Evolutionary conservation across 176 grass and related monocot species (phyloP).

Genomic region (Rhynchospora pubera): DNA sequence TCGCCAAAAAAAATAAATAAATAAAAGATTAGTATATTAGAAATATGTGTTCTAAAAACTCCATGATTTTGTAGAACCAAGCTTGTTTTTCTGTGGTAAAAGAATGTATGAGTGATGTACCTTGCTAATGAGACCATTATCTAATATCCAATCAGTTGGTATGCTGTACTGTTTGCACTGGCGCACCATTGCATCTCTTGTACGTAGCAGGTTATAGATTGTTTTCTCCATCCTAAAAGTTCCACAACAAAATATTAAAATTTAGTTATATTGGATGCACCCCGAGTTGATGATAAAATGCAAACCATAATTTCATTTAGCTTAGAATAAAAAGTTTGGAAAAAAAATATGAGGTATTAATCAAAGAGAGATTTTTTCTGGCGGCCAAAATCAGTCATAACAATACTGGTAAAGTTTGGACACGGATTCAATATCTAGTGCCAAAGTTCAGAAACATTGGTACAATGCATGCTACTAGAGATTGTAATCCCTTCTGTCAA

Average conservation of each 20-base stretch:
- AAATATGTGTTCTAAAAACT: not conserved
- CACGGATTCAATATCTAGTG: not conserved
- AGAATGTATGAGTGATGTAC: conserved; percentile 31
- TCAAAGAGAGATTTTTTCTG: not conserved
- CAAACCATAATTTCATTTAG: not conserved
- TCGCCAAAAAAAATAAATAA: not conserved
- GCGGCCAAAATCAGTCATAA: not conserved
- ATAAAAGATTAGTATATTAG: not conserved
- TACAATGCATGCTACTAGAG: not conserved
- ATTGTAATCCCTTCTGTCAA: not conserved
- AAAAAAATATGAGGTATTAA: not conserved
- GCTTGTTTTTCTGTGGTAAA: not conserved
- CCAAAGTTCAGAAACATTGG: not conserved
- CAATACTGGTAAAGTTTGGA: not conserved
- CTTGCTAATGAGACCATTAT: conserved; percentile 85
- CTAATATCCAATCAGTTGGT: conserved; percentile 95
- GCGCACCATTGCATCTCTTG: conserved; percentile 70
- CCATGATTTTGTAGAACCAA: not conserved
- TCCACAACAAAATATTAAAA: not conserved
- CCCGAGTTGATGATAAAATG: not conserved
- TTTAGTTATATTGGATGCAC: not conserved
- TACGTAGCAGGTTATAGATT: conserved; percentile 75
- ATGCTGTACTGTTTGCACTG: conserved; percentile 88
- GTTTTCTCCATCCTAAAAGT: conserved; percentile 66
- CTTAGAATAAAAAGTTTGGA: not conserved